Evolutionary conservation across 2,329 filamentous ascomycete species (phyloP), one percentile per base, ranked within the genome.

Genomic region (Monilinia polystroma): DNA sequence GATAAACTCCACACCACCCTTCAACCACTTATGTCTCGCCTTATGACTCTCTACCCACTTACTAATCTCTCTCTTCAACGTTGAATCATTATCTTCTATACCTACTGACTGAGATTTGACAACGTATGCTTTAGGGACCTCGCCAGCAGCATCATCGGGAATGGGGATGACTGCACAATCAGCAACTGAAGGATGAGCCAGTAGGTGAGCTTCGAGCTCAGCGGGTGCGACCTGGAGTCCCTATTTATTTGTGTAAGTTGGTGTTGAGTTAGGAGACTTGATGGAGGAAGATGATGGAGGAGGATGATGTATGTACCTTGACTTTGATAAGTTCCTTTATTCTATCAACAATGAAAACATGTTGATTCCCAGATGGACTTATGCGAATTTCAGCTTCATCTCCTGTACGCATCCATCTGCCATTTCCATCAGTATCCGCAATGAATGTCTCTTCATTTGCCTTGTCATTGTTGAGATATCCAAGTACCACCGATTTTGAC

Each of bases 401-500:
- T 7, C 93, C 93, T 0, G 93, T 97, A 52, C 85, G 85, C 83
- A 74, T 73, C 86, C 92, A 95, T 70, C 87, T 79, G 12, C 87
- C 87, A 18, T 79, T 75, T n/a, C 83, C 82, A 70, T 93, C 88
- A 1, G 87, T 82, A 63, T 88, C 82, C 69, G 79, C 80, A 0
- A 88, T 75, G 73, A 92, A 97, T 0, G 93, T 95, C 76, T 96
- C 92, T 63, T 84, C 82, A 26, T 88, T 96, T 3, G 93, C 92
- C 74, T 90, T 89, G 55, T 90, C 87, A 74, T 97, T 96, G 79
- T 96, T 90, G 64, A 96, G 80, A 72, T 97, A 97, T 0, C 93
- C 93, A 0, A 97, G 78, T 0, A 90, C 87, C 1, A 96, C 85
- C 0, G 88, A 88, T 0, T 92, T 93, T 0, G 86, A 87, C 75